Percentiles rank a stretch among this genome's conserved stretches.
Conservation (phyloP, 805 yeast genomes). For the Sugiyamaella qingdaonensis region DNA sequence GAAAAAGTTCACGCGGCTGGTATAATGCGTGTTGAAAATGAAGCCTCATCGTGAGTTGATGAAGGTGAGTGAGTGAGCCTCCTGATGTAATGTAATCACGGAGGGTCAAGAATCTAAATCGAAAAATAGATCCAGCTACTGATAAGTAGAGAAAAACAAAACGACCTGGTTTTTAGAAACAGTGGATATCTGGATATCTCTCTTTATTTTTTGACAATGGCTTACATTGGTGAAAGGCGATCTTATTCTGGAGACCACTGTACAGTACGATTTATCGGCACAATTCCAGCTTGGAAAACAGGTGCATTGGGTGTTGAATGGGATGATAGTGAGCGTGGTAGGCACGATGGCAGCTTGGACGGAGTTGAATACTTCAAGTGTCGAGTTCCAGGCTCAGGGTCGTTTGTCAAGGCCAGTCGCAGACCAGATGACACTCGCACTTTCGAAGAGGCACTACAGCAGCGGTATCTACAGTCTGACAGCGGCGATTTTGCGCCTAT, state of each 20-base stretch:
- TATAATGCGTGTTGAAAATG: too few species aligned
- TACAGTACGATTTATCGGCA: slow-evolving; percentile 61
- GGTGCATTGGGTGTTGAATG: slow-evolving; percentile 78
- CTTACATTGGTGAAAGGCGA: slow-evolving; percentile 20
- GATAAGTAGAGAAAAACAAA: too few species aligned
- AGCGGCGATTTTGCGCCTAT: slow-evolving; percentile 28
- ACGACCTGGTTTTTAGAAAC: too few species aligned
- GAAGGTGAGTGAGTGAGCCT: too few species aligned
- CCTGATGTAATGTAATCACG: too few species aligned
- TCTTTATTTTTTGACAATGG: too few species aligned
- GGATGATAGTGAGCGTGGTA: slow-evolving; percentile 71
- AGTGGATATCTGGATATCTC: too few species aligned
- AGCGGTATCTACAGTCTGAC: slow-evolving; percentile 43
- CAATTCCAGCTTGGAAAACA: slow-evolving; percentile 58
- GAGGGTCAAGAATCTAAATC: too few species aligned
- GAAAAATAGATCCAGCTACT: too few species aligned
- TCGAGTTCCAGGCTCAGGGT: slow-evolving; percentile 45
- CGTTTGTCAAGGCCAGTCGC: slow-evolving; percentile 53
- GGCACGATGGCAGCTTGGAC: slow-evolving; percentile 58
- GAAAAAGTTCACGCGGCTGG: background rate
- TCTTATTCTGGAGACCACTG: slow-evolving; percentile 47
- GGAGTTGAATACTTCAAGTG: slow-evolving; percentile 53
- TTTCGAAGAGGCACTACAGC: slow-evolving; percentile 48
- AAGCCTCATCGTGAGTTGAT: too few species aligned
- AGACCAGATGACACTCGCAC: slow-evolving; percentile 31